A percentile compares a stretch with the other conserved stretches of the same genome.
These are phyloP conservation scores for Eucalyptus decipiens DNA, from an alignment of 345 rosid species.

Conservation along the genomic window DNA sequence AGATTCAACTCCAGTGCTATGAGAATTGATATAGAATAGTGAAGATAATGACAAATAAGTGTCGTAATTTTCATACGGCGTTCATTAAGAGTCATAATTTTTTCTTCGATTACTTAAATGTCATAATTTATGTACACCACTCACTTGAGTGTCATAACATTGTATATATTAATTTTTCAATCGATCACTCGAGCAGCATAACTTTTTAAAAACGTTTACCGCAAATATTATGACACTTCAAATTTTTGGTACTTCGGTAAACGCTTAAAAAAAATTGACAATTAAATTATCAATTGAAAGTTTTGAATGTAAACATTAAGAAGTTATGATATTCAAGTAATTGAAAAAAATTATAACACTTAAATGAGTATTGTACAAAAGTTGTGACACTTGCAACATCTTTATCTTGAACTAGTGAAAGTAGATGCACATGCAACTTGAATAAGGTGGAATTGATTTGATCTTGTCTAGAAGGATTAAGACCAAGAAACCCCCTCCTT, in stretches of 20 bases:
- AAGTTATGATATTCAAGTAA: not conserved
- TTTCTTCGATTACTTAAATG: too few species aligned
- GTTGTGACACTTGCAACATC: rapidly evolving
- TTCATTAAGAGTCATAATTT: too few species aligned
- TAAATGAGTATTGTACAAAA: too few species aligned
- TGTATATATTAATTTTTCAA: too few species aligned
- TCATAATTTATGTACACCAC: too few species aligned
- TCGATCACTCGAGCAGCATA: rapidly evolving
- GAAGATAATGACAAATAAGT: rapidly evolving
- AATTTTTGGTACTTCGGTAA: rapidly evolving
- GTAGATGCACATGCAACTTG: not conserved
- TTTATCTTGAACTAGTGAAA: too few species aligned
- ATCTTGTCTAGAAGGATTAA: not conserved
- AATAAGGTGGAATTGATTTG: not conserved
- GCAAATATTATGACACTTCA: not conserved
- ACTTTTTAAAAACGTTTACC: too few species aligned
- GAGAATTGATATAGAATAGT: not conserved
- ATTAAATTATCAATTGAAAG: not conserved
- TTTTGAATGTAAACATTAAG: too few species aligned
- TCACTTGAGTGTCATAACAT: too few species aligned
- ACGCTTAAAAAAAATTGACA: rapidly evolving
- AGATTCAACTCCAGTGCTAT: not conserved
- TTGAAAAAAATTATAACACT: too few species aligned
- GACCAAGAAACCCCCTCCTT: not conserved
- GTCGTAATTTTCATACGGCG: rapidly evolving